Evolutionary conservation across 306 rosid genomes (phyloP), one percentile per base, ranked within the genome.

Genomic region (Cicer chorassanicum): DNA sequence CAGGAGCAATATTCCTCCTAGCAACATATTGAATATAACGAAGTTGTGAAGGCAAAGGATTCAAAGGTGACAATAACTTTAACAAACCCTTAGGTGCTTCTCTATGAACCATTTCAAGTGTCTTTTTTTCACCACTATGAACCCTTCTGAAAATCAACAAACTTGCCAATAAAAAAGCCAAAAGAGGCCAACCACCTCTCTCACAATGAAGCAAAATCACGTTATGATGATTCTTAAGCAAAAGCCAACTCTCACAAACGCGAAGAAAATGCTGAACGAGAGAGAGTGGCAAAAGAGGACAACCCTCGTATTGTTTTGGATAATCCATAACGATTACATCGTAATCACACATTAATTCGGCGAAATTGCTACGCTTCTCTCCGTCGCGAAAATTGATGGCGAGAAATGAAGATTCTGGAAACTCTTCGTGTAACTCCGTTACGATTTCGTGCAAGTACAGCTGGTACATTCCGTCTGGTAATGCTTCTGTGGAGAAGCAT

Each of bases 131-230:
- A 16, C 97, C 94, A 29, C 88, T 87, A 68, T 93, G 96, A 66
- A 86, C 55, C 76, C 84, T 91, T 49, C 82, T 84, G 69, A 87
- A 93, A 72, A 91, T 87, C 46, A 93, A 76, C 72, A 93, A 86
- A 54, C 91, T 82, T 4, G 97, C 90, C 8, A 93, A 86, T 8
- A 91, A 90, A 71, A 89, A 91, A 10, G 97, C 97, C 70, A 93
- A 83, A 49, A 91, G 91, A 42, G 98, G 97, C 98, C 98, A 93
- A 54, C 96, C 98, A 21, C 98, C 98, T 70, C 98, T 88, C 80
- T 93, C 98, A 54, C 98, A 91, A 64, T 93, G 98, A 44, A 93
- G 86, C 76, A 94, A 87, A 61, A 94, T 84, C 64, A 94, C 74
- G 72, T 85, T 86, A 60, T 90, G 94, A 19, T 91, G 91, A 43